These are phyloP conservation scores for Suhomyces bokatorum DNA, from an alignment of 1,139 yeast species.

Conservation along the genomic window DNA sequence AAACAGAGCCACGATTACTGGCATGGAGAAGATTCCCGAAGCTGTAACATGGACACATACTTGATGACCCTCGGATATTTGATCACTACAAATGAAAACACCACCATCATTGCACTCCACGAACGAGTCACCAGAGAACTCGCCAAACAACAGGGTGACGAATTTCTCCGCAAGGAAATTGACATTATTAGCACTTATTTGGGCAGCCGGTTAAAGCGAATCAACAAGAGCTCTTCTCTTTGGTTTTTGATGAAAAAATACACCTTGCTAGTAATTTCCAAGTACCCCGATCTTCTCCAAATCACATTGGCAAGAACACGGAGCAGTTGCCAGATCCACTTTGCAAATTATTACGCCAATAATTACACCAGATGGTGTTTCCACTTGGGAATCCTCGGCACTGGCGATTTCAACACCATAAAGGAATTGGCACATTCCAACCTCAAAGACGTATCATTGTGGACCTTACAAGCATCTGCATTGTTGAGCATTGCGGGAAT, in stretches of 20 bases:
- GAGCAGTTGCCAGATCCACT: conserved; percentile 37
- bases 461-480: conserved; percentile 24
- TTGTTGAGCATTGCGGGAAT: conserved; percentile 7
- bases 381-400: conserved; percentile 7
- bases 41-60: conserved; percentile 13
- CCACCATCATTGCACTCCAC: conserved; percentile 34
- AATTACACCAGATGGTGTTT: conserved; percentile 36
- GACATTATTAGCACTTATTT: conserved; percentile 34
- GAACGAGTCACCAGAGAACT: conserved; percentile 26
- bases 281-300: background rate
- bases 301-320: conserved; percentile 22
- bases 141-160: conserved; percentile 9
- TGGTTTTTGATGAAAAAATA: conserved; percentile 40
- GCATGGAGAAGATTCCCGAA: conserved; percentile 18
- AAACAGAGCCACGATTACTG: conserved; percentile 37
- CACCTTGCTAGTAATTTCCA: conserved; percentile 7
- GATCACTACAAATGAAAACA: conserved; percentile 45
- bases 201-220: conserved; percentile 35
- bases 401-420: conserved; percentile 8
- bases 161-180: conserved; percentile 25
- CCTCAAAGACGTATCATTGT: conserved; percentile 37
- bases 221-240: conserved; percentile 46
- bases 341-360: conserved; percentile 45
- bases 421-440: conserved; percentile 21
- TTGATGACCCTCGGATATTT: conserved; percentile 37